These are phyloP conservation scores for Asclepias syriaca DNA, from an alignment of 257 asterid genomes.

Conservation along the genomic window DNA sequence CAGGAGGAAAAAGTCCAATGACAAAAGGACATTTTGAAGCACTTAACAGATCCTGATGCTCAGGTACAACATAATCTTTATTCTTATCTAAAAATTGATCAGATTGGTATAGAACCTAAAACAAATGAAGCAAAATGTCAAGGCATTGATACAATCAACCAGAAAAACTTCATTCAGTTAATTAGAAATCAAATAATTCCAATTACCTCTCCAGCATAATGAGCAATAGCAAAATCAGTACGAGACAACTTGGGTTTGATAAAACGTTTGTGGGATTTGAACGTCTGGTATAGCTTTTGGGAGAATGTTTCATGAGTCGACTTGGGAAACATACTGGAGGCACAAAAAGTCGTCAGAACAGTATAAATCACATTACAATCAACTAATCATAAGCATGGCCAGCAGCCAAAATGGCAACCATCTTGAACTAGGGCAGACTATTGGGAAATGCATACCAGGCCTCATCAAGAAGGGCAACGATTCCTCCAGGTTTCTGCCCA, in stretches of 20 bases:
- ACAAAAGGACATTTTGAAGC: slow-evolving; percentile 84
- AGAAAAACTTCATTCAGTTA: slow-evolving; percentile 11
- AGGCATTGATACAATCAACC: slow-evolving; percentile 17
- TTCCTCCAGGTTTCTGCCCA: slow-evolving; percentile 98
- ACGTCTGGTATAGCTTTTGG: slow-evolving; percentile 93
- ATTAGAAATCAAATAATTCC: slow-evolving; percentile 17
- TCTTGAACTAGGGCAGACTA: slow-evolving; percentile 3
- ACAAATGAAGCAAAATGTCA: slow-evolving; percentile 21
- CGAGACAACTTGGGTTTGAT: slow-evolving; percentile 93
- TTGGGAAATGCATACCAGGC: slow-evolving; percentile 53
- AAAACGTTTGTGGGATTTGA: slow-evolving; percentile 79
- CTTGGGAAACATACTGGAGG: slow-evolving; percentile 95
- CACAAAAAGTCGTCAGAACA: slow-evolving; percentile 11
- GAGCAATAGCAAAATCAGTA: slow-evolving; percentile 82
- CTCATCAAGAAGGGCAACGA: slow-evolving; percentile 93
- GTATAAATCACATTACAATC: neutral
- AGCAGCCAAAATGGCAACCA: neutral
- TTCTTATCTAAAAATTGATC: slow-evolving; percentile 95
- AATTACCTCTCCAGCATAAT: slow-evolving; percentile 98
- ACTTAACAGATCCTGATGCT: slow-evolving; percentile 82
- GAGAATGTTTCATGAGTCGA: slow-evolving; percentile 95
- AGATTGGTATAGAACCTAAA: slow-evolving; percentile 88
- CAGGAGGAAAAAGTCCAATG: slow-evolving; percentile 80
- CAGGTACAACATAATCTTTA: slow-evolving; percentile 95
- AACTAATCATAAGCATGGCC: slow-evolving; percentile 5